Conservation (phyloP, 768 basidiomycete species). For the Lanmaoa pseudosensibilis region DNA sequence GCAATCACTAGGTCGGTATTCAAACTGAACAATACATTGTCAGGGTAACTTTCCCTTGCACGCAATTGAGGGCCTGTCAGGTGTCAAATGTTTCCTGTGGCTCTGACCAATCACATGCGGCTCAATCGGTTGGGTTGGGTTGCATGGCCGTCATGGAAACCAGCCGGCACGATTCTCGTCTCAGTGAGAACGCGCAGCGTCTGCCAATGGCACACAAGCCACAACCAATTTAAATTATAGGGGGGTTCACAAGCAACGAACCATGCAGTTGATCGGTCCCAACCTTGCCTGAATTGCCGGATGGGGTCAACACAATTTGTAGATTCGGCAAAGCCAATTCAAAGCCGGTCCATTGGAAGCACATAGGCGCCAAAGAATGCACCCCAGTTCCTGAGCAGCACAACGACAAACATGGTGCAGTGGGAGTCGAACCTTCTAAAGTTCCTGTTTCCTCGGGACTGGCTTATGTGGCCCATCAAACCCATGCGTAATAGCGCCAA, state of each 20-base stretch:
- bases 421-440: conserved; percentile 11
- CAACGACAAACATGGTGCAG: conserved; percentile 11
- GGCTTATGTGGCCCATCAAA: conserved; percentile 8
- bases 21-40: conserved; percentile 1
- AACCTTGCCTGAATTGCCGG: conserved; percentile 3
- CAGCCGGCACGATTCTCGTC: conserved; percentile 2
- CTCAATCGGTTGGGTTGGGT: background rate
- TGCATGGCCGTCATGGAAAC: conserved; percentile 19
- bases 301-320: conserved; percentile 1
- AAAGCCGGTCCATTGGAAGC: conserved; percentile 2
- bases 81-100: background rate
- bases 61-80: background rate
- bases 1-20: background rate
- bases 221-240: conserved; percentile 7
- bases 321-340: conserved; percentile 5
- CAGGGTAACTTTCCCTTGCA: background rate
- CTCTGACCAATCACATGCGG: background rate
- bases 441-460: conserved; percentile 15
- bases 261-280: conserved; percentile 5
- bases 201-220: background rate
- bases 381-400: conserved; percentile 33
- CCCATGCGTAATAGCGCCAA: conserved; percentile 10
- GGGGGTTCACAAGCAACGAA: background rate
- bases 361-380: conserved; percentile 13
- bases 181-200: background rate